These are phyloP conservation scores for Trametes coccinea DNA, from an alignment of 768 basidiomycete species.

Conservation along the genomic window DNA sequence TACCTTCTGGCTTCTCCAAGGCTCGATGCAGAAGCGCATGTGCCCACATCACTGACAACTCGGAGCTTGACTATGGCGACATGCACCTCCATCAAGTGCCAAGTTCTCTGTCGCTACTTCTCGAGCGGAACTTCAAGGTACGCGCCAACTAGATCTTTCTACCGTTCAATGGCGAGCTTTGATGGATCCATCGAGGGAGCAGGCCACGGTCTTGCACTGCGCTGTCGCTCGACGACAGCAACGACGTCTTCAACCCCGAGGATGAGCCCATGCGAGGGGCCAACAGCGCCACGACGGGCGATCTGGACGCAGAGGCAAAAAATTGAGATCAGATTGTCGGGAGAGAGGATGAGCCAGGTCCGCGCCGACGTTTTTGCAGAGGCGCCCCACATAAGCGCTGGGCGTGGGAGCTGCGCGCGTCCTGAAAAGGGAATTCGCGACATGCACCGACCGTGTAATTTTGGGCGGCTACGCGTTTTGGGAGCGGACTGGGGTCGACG, in stretches of 20 bases:
- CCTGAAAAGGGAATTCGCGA: not conserved
- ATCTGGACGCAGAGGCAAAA: too few relatives aligned
- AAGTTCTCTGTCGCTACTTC: not conserved
- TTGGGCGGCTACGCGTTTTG: not conserved
- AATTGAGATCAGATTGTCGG: not conserved
- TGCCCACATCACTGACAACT: not conserved
- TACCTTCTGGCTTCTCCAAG: too few relatives aligned
- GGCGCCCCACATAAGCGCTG: not conserved
- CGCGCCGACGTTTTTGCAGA: not conserved
- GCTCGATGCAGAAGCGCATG: too few relatives aligned
- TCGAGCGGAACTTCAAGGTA: not conserved
- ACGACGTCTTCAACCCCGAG: too few relatives aligned
- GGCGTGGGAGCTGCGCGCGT: too few relatives aligned
- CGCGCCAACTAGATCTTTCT: too few relatives aligned
- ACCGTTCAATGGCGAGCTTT: too few relatives aligned
- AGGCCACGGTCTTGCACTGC: too few relatives aligned
- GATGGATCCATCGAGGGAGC: too few relatives aligned
- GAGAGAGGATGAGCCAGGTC: not conserved
- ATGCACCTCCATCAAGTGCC: not conserved
- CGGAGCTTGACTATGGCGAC: slow-evolving; percentile 2
- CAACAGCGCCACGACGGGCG: too few relatives aligned
- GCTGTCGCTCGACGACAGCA: too few relatives aligned
- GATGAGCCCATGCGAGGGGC: too few relatives aligned
- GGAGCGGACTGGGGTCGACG: not conserved
- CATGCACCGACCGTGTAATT: not conserved